Evolutionary conservation across 495 filamentous ascomycete genomes (phyloP), one percentile per base, ranked within the genome.

Genomic region (Podospora pseudopauciseta): DNA sequence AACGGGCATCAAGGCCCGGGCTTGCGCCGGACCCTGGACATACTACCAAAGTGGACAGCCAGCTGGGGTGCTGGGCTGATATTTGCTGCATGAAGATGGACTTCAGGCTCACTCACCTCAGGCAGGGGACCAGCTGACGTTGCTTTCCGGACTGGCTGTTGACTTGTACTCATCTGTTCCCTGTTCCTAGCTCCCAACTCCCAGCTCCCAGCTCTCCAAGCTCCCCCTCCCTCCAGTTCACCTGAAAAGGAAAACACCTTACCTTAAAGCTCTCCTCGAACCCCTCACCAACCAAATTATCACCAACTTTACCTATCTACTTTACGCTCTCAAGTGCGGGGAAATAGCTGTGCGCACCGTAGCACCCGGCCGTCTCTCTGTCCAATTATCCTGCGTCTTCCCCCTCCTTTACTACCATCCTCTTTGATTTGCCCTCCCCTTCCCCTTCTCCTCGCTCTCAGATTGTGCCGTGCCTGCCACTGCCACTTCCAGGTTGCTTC

Each of bases 361-460:
- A 18, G 59, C 67, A 61, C 63, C 66, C 54, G 63, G 19, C 60
- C 63, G 64, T 15, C n/a, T 66, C n/a, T 66, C 28, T 65, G 65
- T 63, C 75, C 75, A 77, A 77, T 77, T 76, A 77, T 59, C 65
- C 73, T 64, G 54, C 68, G n/a, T 19, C n/a, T 26, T 58, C 55
- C n/a, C 55, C 55, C 55, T 58, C 55, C 55, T 58, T 58, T 26
- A 58, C n/a, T 26, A 23, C 55, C 23, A 20, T 26, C 55, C 55
- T 49, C 13, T 49, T 49, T 49, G 39, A 64, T 64, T 32, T 59
- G 23, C 23, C 23, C 68, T 75, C 68, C 72, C 73, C 73, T 73
- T 49, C 39, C 39, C 70, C 71, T 71, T 64, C 60, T 32, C 67
- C 63, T 71, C 67, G 44, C 69, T 66, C 65, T 27, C 55, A 28